A percentile compares a stretch with the other conserved stretches of the same genome.
Conservation (phyloP, 148 eudicot species). For the Fagopyrum esculentum region DNA sequence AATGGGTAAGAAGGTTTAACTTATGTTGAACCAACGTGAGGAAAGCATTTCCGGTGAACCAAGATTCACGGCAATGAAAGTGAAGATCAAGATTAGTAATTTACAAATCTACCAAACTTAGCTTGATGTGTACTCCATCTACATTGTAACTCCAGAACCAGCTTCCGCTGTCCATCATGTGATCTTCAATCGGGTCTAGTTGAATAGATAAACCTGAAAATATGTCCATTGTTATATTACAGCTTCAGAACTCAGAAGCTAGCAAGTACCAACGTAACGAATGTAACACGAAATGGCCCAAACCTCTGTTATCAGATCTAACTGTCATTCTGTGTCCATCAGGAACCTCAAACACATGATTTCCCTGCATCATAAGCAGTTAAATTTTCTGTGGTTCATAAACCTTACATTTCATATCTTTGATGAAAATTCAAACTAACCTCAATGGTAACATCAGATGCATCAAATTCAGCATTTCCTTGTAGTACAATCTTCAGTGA, state of each 20-base stretch:
- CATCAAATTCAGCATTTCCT: constrained; percentile 99
- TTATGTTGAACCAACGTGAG: constrained; percentile 70
- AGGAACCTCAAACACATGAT: constrained; percentile 85
- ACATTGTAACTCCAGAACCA: constrained; percentile 86
- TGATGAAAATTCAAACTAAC: constrained; percentile 31
- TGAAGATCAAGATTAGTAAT: constrained; percentile 20
- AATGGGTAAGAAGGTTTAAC: constrained; percentile 54
- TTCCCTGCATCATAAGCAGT: constrained; percentile 56
- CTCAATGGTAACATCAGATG: constrained; percentile 71
- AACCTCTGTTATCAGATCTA: constrained; percentile 65
- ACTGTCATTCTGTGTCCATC: constrained; percentile 71
- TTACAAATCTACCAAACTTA: constrained; percentile 64
- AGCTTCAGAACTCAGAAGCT: too few relatives aligned
- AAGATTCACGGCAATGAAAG: constrained; percentile 44
- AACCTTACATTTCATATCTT: not conserved
- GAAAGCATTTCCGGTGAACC: constrained; percentile 47
- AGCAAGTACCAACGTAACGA: not conserved
- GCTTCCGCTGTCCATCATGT: constrained; percentile 64
- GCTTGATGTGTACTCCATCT: constrained; percentile 56
- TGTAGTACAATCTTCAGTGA: constrained; percentile 61
- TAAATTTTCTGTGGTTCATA: not conserved
- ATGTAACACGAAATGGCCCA: not conserved
- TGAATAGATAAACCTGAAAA: constrained; percentile 57
- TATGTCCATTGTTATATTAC: too few relatives aligned
- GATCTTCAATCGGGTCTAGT: constrained; percentile 52